These are phyloP conservation scores for Backusella westeae DNA, from an alignment of 192 early-diverging fungal species.

Conservation along the genomic window DNA sequence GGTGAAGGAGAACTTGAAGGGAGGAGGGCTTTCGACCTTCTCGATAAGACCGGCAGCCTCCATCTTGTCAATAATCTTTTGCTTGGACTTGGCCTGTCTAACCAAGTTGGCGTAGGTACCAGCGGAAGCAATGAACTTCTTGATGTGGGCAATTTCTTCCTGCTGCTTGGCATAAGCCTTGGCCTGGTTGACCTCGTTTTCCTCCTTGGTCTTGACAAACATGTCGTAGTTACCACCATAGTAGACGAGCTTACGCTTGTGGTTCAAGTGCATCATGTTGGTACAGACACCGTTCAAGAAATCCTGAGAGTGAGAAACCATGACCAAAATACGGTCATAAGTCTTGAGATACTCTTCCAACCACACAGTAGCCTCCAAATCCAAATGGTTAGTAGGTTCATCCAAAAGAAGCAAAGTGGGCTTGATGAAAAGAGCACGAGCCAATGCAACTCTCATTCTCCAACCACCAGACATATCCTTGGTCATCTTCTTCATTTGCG, in stretches of 20 bases:
- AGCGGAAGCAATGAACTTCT: slow-evolving; percentile 97
- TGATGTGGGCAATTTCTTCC: slow-evolving; percentile 98
- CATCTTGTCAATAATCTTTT: slow-evolving; percentile 99
- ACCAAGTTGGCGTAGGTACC: slow-evolving; percentile 99
- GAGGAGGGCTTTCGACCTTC: slow-evolving; percentile 75
- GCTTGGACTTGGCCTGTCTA: slow-evolving; percentile 96
- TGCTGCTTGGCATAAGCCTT: slow-evolving; percentile 99
- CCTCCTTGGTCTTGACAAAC: slow-evolving; percentile 91
- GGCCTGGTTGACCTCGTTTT: slow-evolving; percentile 97
- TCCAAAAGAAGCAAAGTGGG: slow-evolving; percentile 53
- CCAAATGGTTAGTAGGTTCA: slow-evolving; percentile 63
- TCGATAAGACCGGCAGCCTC: slow-evolving; percentile 97
- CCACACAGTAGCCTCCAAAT: slow-evolving; percentile 75
- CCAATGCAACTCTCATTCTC: slow-evolving; percentile 98
- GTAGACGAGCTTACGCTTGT: slow-evolving; percentile 88
- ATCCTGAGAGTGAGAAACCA: slow-evolving; percentile 81
- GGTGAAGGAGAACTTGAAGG: slow-evolving; percentile 89
- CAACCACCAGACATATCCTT: slow-evolving; percentile 99
- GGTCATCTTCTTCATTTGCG: slow-evolving; percentile 89
- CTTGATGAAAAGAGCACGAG: slow-evolving; percentile 89
- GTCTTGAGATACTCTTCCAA: slow-evolving; percentile 72
- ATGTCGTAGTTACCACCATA: slow-evolving; percentile 98
- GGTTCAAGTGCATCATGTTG: slow-evolving; percentile 92
- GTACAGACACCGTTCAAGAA: slow-evolving; percentile 76
- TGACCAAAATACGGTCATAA: slow-evolving; percentile 73